Percentiles rank a stretch among this genome's conserved stretches.
These are phyloP conservation scores for Syzygium syzygioides DNA, from an alignment of 441 rosid genomes.

Conservation along the genomic window DNA sequence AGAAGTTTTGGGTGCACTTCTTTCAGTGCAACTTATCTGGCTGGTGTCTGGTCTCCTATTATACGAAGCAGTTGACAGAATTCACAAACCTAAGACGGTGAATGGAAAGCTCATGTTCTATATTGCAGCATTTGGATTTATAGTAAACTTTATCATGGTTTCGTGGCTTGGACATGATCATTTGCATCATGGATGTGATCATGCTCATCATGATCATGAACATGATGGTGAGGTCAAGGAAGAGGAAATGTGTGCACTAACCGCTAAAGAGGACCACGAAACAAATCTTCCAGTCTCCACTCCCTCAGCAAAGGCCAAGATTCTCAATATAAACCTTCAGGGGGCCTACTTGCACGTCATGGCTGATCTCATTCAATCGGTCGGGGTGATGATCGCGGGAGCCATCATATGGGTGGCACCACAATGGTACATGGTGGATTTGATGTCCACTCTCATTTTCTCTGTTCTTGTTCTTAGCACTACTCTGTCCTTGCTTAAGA, in stretches of 20 bases:
- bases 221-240: constrained; percentile 3
- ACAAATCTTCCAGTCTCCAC: constrained; percentile 18
- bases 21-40: constrained; percentile 80
- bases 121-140: constrained; percentile 43
- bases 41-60: constrained; percentile 53
- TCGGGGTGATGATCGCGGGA: constrained; percentile 72
- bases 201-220: constrained; percentile 3
- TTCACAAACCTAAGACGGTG: constrained; percentile 32
- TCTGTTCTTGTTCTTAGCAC: constrained; percentile 44
- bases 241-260: constrained; percentile 3
- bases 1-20: constrained; percentile 73
- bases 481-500: constrained; percentile 56
- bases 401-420: constrained; percentile 62
- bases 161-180: constrained; percentile 23
- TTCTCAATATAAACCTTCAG: constrained; percentile 58
- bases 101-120: constrained; percentile 62
- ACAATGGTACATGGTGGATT: constrained; percentile 52
- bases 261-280: constrained; percentile 22
- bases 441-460: constrained; percentile 55
- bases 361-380: constrained; percentile 72
- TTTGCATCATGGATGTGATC: not conserved
- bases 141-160: constrained; percentile 7
- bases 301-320: constrained; percentile 15
- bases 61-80: constrained; percentile 51
- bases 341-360: constrained; percentile 74